Base-by-base conservation (phyloP, 78 protist genomes). In the Neovahlkampfia damariscottae region DNA sequence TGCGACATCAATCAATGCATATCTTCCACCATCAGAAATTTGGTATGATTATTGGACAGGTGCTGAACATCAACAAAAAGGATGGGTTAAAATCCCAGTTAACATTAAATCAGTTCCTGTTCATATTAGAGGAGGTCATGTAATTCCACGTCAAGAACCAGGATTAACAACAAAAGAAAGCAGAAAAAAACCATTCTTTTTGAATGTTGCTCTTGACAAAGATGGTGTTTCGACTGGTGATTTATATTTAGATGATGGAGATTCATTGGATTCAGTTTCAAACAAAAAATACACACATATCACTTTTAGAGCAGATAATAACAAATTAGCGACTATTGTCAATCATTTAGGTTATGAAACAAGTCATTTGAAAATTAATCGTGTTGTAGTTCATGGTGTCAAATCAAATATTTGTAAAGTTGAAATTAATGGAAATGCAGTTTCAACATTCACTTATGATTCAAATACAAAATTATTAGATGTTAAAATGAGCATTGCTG, bases 151-250 rank as follows among this genome's bases (percentile, higher is more conserved):
- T 67, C 89, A 88, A 79, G 80, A 97, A 30, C 41, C 76, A 5
- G 82, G 98, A 35, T 86, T 96, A 41, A 4, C 85, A 19, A 27
- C 90, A 3, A 2, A 31, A 6, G 80, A 39, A 50, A 90, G 84
- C 94, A 41, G 0, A 19, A 5, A 30, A 34, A 97, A 96, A 66
- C 98, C 98, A 31, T 82, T 67, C 84, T 92, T 97, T 1, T 82
- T 96, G 41, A 38, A 69, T 10, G 72, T 80, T 30, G 77, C 77
- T n/a, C 27, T 71, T 50, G 68, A 39, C 81, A 29, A 1, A 62
- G 7, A 10, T 67, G 77, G 71, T 10, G 1, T 5, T 1, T 93
- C 95, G 5, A 1, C 1, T 3, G 95, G 97, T 32, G 35, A 37
- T 37, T 67, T 93, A 36, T 94, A 88, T 80, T 8, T 89, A 19